Conservation (phyloP, 768 basidiomycete species). For the Mycena maculata region DNA sequence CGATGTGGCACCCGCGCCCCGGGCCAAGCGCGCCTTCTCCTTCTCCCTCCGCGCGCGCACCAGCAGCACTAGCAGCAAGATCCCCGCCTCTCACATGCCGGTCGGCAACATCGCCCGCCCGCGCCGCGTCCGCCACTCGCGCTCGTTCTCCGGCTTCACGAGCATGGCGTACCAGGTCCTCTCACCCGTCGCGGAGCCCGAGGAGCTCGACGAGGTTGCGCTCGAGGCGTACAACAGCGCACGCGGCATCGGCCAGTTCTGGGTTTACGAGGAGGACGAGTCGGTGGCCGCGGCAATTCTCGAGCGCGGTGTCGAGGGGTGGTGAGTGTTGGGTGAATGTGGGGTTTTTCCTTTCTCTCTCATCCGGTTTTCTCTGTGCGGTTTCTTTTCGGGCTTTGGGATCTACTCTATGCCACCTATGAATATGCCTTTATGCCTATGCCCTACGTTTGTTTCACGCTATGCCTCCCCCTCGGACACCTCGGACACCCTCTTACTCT, state of each 20-base stretch:
- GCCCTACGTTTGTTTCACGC: not conserved
- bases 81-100: slow-evolving; percentile 2
- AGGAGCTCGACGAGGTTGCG: slow-evolving; percentile 14
- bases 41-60: slow-evolving; percentile 24
- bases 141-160: slow-evolving; percentile 32
- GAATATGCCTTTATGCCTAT: not conserved
- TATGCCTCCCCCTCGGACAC: too few species aligned
- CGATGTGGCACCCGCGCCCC: slow-evolving; percentile 4
- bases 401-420: not conserved
- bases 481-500: not conserved
- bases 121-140: slow-evolving; percentile 24
- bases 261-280: slow-evolving; percentile 7
- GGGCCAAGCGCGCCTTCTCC: slow-evolving; percentile 15
- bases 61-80: not conserved
- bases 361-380: not conserved
- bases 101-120: slow-evolving; percentile 12
- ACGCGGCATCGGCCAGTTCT: slow-evolving; percentile 11
- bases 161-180: slow-evolving; percentile 22
- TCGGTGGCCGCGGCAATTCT: not conserved
- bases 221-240: slow-evolving; percentile 16
- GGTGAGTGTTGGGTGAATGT: not conserved
- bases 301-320: slow-evolving; percentile 17
- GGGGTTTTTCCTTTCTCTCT: not conserved
- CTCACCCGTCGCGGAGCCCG: slow-evolving; percentile 7
- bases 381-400: not conserved